Evolutionary conservation across 1,139 yeast species (phyloP), one percentile per base, ranked within the genome.

Genomic region (Schizosaccharomyces versatilis): DNA sequence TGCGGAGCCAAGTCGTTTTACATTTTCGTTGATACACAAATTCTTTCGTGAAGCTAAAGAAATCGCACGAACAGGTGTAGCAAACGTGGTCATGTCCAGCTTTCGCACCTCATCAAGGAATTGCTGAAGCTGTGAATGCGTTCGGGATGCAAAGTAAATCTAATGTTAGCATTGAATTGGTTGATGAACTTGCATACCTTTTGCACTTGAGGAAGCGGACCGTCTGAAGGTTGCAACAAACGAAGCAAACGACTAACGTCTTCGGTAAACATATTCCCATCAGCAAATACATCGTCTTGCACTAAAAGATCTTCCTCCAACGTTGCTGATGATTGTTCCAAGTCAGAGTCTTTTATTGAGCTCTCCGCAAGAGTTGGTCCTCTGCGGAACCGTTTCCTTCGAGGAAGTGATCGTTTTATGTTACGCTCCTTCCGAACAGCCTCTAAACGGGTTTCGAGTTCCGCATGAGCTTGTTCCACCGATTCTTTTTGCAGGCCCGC

Each of bases 121-220:
- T 63, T 88, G 98, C 53, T 73, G 73, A 55, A 88, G 69, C 64
- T 88, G 98, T 0, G 96, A 84, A 63, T 88, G 97, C 0, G 98
- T 88, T 65, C 98, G 71, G 1, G 96, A 85, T 0, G 94, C 74
- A 63, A 80, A 86, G 60, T 69, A 76, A 1, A 81, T 73, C 61
- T 41, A 44, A 14, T 7, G 32, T 8, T 24, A 24, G 49, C 14
- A 12, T 39, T 5, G 5, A 24, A 5, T 24, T 24, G 32, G 32
- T 5, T 24, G 32, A 24, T 19, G n/a, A 15, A 12, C 19, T 19
- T 19, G 15, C 49, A n/a, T 44, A 44, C 54, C 14, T 54, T 55
- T 24, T 51, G 47, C 32, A 19, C 55, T 14, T 6, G 17, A 12
- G 54, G 54, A 14, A 17, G 44, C 6, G 40, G 36, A 15, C 36